These are phyloP conservation scores for Fusarium aywerte DNA, from an alignment of 2,329 filamentous ascomycete genomes.

Conservation along the genomic window DNA sequence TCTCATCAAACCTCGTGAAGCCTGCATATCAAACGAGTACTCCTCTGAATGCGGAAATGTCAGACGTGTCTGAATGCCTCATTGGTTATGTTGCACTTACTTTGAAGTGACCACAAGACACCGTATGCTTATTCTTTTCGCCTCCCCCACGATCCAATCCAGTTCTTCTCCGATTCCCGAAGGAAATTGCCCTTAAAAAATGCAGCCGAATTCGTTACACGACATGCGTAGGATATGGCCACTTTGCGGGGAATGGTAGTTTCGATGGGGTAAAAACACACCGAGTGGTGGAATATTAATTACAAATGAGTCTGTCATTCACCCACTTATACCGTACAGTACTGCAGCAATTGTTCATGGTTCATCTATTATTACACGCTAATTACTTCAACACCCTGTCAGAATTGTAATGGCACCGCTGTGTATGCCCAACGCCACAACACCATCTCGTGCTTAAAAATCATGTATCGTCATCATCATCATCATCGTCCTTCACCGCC, in stretches of 20 bases:
- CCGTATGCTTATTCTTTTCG: not conserved
- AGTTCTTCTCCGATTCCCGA: conserved; percentile 1
- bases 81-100: conserved; percentile 2
- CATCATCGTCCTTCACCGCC: conserved; percentile 10
- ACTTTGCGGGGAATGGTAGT: conserved; percentile 34
- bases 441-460: conserved; percentile 38
- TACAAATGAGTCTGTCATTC: conserved; percentile 18
- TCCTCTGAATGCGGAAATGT: conserved; percentile 29
- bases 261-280: conserved; percentile 39
- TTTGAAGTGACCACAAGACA: conserved; percentile 5
- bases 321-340: not conserved
- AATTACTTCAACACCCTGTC: conserved; percentile 31
- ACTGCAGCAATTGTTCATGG: not conserved
- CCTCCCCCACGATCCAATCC: not conserved
- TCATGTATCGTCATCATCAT: conserved; percentile 38
- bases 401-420: conserved; percentile 9
- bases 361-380: conserved; percentile 20
- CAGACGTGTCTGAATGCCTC: conserved; percentile 25
- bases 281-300: conserved; percentile 17
- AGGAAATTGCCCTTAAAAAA: not conserved
- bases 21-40: not conserved
- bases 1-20: not conserved
- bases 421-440: conserved; percentile 40
- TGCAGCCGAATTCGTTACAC: conserved; percentile 6
- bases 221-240: conserved; percentile 15